These are phyloP conservation scores for Vicia faba DNA, from an alignment of 306 rosid genomes.

Conservation along the genomic window DNA sequence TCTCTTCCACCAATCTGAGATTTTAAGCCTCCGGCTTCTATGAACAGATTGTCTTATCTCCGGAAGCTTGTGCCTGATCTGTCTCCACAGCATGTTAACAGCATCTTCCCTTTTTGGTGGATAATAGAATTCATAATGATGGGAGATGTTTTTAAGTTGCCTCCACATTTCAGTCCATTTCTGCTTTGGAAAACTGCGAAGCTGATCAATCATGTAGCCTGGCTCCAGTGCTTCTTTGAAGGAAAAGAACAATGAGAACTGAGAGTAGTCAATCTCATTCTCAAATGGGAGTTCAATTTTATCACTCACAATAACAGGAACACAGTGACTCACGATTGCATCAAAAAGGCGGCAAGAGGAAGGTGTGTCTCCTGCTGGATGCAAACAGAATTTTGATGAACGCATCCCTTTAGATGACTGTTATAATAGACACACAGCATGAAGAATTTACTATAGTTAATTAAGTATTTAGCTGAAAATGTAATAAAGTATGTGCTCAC, in stretches of 20 bases:
- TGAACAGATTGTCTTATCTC: slow-evolving; percentile 67
- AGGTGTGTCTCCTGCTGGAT: slow-evolving; percentile 98
- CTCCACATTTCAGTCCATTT: slow-evolving; percentile 92
- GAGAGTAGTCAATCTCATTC: slow-evolving; percentile 85
- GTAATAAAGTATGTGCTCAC: neutral
- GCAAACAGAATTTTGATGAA: slow-evolving; percentile 84
- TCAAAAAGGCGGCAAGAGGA: slow-evolving; percentile 97
- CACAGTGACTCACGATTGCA: slow-evolving; percentile 94
- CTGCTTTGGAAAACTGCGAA: slow-evolving; percentile 68
- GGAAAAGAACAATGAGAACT: slow-evolving; percentile 85
- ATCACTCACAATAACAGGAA: slow-evolving; percentile 95
- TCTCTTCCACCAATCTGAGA: slow-evolving; percentile 88
- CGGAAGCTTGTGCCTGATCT: slow-evolving; percentile 85
- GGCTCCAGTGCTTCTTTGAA: slow-evolving; percentile 87
- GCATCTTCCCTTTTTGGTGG: slow-evolving; percentile 84
- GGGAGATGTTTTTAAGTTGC: slow-evolving; percentile 69
- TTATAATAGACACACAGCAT: slow-evolving; percentile 34
- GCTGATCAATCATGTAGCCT: slow-evolving; percentile 73
- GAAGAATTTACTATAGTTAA: slow-evolving; percentile 26
- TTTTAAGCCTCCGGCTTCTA: slow-evolving; percentile 77
- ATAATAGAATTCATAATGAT: slow-evolving; percentile 83
- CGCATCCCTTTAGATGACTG: slow-evolving; percentile 94
- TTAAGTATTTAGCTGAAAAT: neutral
- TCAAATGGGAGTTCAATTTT: slow-evolving; percentile 97
- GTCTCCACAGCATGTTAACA: slow-evolving; percentile 93